Base-by-base conservation (phyloP, 345 rosid species). In the Arabidopsis arenosa region DNA sequence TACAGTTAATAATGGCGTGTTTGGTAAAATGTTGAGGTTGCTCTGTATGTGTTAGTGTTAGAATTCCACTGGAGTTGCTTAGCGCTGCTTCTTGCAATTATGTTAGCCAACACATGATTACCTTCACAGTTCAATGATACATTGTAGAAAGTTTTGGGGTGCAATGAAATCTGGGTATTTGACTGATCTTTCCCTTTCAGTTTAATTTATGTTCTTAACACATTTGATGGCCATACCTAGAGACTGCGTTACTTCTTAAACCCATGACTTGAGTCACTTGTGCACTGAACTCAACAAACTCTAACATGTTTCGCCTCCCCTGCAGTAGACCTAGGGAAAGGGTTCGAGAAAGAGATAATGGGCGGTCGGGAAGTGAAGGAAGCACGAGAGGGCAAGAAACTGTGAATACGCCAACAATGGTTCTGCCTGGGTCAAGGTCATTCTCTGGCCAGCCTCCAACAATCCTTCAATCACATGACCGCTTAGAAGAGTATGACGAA, bases 301-400 rank as follows among this genome's bases (percentile, higher is more conserved):
- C 39, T 45, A 49, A 37, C n/a, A 8, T 32, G 21, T 32, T 67
- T 67, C 4, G 26, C 4, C 13, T 39, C 33, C 48, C 14, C 9
- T 81, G 58, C 86, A 87, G 85, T 48, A 80, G 97, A 59, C 75
- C 86, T 11, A 84, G 96, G 53, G 96, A 90, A 13, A 85, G 92
- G 73, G 87, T 74, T 66, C 89, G 94, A 3, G 97, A 89, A 71
- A 87, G 97, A 79, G 97, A 89, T 61, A 87, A 88, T 37, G 91
- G 86, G 66, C 85, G 94, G 78, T 57, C 85, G 9, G 79, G 79
- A 39, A 77, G 73, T 53, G 94, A 89, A 82, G 89, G 84, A 40
- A 75, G 76, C 57, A 70, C 70, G 4, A 86, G 94, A 81, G 68
- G 74, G 66, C 74, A 83, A 13, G 92, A 90, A 68, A 68, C 65